A percentile compares a stretch with the other conserved stretches of the same genome.
Evolutionary conservation across 805 yeast genomes (phyloP).

Genomic region (Maudiozyma saulgeensis): DNA sequence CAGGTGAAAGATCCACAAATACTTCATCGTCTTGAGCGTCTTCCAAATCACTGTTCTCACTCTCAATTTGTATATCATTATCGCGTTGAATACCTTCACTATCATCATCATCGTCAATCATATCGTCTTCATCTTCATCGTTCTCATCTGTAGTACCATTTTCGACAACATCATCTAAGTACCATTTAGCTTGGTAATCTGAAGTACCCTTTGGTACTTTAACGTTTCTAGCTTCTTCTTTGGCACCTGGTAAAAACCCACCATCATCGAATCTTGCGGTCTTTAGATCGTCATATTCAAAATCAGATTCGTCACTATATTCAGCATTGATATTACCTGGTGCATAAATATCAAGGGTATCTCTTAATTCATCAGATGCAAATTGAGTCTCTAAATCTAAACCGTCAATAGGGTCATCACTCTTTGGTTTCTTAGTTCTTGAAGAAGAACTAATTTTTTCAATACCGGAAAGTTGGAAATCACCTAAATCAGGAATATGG

Average conservation of each 20-base stretch:
- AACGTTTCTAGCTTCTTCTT: conserved; percentile 23
- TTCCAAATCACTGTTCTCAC: conserved; percentile 30
- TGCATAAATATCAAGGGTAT: conserved; percentile 49
- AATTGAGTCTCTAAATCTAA: conserved; percentile 18
- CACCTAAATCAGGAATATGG: conserved; percentile 86
- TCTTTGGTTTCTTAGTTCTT: conserved; percentile 21
- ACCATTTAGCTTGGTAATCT: conserved; percentile 74
- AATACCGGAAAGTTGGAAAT: conserved; percentile 64
- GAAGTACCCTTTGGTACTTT: conserved; percentile 69
- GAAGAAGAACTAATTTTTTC: conserved; percentile 37
- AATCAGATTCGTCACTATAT: conserved; percentile 30
- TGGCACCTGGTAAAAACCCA: conserved; percentile 31
- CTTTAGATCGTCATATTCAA: conserved; percentile 23
- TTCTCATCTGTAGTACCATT: conserved; percentile 24
- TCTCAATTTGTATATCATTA: conserved; percentile 17
- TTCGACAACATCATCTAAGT: conserved; percentile 45
- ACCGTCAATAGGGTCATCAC: conserved; percentile 9
- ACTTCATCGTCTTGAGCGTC: conserved; percentile 45
- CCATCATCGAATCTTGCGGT: conserved; percentile 34
- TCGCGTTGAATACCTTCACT: conserved; percentile 20
- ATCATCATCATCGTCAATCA: conserved; percentile 23
- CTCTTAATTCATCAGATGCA: conserved; percentile 37
- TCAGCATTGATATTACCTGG: conserved; percentile 46
- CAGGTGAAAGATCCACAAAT: conserved; percentile 66
- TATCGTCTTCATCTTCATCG: conserved; percentile 26